Conservation (phyloP, 169 alveolate genomes). For the Plasmodium berghei region DNA sequence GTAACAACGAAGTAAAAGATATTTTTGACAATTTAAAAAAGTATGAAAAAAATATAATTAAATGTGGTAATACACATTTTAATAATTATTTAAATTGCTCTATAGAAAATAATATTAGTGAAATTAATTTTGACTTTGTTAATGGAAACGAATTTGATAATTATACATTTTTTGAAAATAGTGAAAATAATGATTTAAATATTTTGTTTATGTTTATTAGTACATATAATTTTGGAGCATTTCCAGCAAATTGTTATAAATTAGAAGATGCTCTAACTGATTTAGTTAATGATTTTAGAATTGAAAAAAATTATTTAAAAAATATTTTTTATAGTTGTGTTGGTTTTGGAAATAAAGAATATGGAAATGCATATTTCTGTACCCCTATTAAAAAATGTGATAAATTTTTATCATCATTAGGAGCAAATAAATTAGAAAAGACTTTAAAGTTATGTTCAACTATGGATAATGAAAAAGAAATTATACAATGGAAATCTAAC, state of each 20-base stretch:
- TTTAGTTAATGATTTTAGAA: slow-evolving; percentile 16
- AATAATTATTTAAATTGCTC: slow-evolving; percentile 9
- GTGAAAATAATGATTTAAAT: slow-evolving; percentile 46
- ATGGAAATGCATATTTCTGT: slow-evolving; percentile 62
- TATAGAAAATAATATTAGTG: slow-evolving; percentile 11
- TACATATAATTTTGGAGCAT: slow-evolving; percentile 59
- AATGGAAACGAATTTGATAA: slow-evolving; percentile 39
- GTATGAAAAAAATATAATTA: slow-evolving; percentile 12
- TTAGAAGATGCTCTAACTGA: slow-evolving; percentile 40
- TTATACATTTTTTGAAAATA: slow-evolving; percentile 32
- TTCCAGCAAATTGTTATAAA: slow-evolving; percentile 51
- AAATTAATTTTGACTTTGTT: slow-evolving; percentile 21
- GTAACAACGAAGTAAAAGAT: background rate
- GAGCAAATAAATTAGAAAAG: slow-evolving; percentile 34
- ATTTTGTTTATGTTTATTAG: slow-evolving; percentile 42
- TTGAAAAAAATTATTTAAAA: slow-evolving; percentile 45
- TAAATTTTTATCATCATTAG: slow-evolving; percentile 22
- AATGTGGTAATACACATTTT: slow-evolving; percentile 7
- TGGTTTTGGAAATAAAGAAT: slow-evolving; percentile 66
- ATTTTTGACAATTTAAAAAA: background rate
- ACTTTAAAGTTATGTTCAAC: slow-evolving; percentile 45
- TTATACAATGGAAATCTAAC: slow-evolving; percentile 40
- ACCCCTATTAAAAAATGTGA: slow-evolving; percentile 58
- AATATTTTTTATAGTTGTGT: slow-evolving; percentile 65
- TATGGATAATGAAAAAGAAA: slow-evolving; percentile 22